Evolutionary conservation across 768 basidiomycete species (phyloP), one percentile per base, ranked within the genome.

Genomic region (Amanita muscaria): DNA sequence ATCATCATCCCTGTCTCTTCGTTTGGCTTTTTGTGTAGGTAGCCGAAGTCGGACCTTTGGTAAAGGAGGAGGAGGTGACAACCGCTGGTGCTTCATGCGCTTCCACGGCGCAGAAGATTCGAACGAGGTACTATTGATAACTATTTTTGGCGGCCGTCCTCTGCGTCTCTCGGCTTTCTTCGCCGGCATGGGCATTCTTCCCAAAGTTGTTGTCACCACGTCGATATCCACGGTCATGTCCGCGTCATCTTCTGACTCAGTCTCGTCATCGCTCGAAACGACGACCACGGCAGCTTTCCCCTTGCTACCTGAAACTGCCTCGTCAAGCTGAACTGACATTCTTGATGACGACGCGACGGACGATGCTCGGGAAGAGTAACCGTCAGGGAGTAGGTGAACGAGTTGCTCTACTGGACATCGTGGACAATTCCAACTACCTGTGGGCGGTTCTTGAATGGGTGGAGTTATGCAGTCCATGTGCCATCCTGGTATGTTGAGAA

Each of bases 391-490:
- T 19, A 32, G 21, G 37, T 38, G 21, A 3, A 21, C 32, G 16
- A 23, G 12, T 36, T 47, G 53, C 35, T 49, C 59, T 43, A 57
- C 53, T 5, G 70, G 72, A 57, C 87, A 89, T 22, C 60, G 47
- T 19, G 83, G 83, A 59, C 87, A 89, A 54, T 76, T 72, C 85
- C 84, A 91, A 59, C 71, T 70, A 53, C 88, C 89, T 29, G 79
- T 73, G 2, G 92, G 92, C 25, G 79, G 68, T 46, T 76, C 68
- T 44, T 71, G 64, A 12, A 96, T 64, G 0, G 86, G 81, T 25
- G 91, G 89, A 29, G 64, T 53, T 45, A 91, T 70, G 60, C 87
- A 92, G 51, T 80, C 76, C 72, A 80, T 79, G 61, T 92, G 88
- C 85, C 86, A 90, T 27, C 88, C 88, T 83, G 51, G 21, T 11